Evolutionary conservation across 2,329 filamentous ascomycete species (phyloP).

Genomic region (Aspergillus ochraceus): DNA sequence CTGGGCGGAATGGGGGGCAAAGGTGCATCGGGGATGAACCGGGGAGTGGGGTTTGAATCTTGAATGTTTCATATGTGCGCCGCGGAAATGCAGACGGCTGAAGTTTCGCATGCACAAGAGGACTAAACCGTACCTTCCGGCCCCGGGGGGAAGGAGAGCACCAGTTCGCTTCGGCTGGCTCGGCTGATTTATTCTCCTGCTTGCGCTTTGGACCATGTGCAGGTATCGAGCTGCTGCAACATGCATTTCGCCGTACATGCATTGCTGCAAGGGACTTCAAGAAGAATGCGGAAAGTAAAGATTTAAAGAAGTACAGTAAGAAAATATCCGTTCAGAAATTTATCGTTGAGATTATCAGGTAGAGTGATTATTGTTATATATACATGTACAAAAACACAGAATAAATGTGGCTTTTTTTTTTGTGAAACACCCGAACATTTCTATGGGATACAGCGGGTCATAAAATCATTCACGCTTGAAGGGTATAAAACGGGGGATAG

Average conservation of each 20-base stretch:
- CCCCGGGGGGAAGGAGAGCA: background rate
- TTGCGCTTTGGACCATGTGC: background rate
- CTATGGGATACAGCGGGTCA: slow-evolving; percentile 15
- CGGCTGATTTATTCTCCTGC: background rate
- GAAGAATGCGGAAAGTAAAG: background rate
- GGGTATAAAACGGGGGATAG: slow-evolving; percentile 9
- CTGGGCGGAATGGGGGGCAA: background rate
- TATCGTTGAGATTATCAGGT: background rate
- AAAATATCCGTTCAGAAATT: too few relatives aligned
- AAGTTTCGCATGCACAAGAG: background rate
- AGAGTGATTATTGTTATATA: slow-evolving; percentile 20
- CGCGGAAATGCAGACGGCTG: background rate
- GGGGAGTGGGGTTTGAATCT: background rate
- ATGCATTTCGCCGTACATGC: background rate
- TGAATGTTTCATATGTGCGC: background rate
- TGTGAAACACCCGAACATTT: slow-evolving; percentile 10
- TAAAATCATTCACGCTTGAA: slow-evolving; percentile 4
- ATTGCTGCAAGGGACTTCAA: background rate
- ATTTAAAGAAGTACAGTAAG: too few relatives aligned
- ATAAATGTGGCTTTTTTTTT: slow-evolving; percentile 15
- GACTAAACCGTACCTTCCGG: background rate
- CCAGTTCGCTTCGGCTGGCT: background rate
- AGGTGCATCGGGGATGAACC: background rate
- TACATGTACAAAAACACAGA: slow-evolving; percentile 9
- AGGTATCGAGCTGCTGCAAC: background rate